A percentile compares a stretch with the other conserved stretches of the same genome.
Evolutionary conservation across 139 green algal genomes (phyloP).

Genomic region (Chlorella vulgaris): DNA sequence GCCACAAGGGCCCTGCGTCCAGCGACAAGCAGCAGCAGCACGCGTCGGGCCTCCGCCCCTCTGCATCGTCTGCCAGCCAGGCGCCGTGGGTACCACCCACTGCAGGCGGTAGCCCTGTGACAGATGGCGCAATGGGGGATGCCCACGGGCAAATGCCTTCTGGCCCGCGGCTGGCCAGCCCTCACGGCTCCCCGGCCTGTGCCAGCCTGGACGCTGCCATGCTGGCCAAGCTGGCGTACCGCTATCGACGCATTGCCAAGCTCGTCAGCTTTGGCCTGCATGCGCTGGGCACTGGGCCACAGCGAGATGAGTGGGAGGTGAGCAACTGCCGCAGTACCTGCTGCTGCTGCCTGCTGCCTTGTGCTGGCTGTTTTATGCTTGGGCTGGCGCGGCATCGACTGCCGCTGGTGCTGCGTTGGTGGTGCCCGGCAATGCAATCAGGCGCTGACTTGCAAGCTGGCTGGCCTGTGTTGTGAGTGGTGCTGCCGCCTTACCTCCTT

Average conservation of each 20-base stretch:
- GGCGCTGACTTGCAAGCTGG: too few species aligned
- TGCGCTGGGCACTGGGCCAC: slow-evolving; percentile 2
- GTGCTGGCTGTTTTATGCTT: background rate
- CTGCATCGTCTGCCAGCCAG: too few species aligned
- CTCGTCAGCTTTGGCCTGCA: slow-evolving; percentile 26
- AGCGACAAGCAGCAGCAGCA: background rate
- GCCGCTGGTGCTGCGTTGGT: too few species aligned
- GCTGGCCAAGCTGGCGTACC: slow-evolving; percentile 37
- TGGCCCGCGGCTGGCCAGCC: background rate
- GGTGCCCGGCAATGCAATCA: too few species aligned
- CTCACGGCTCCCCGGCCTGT: background rate
- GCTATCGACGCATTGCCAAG: slow-evolving; percentile 32
- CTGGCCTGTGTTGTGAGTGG: too few species aligned
- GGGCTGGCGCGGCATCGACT: too few species aligned
- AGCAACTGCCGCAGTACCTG: background rate
- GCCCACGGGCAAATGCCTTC: background rate
- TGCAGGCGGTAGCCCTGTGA: background rate
- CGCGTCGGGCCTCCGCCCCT: too few species aligned
- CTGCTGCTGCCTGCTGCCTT: slow-evolving; percentile 3
- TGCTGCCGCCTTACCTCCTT: too few species aligned
- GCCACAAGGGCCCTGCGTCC: too few species aligned
- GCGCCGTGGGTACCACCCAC: too few species aligned
- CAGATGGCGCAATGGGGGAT: background rate
- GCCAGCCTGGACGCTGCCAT: slow-evolving; percentile 1
- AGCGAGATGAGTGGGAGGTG: slow-evolving; percentile 36